Evolutionary conservation across 257 asterid species (phyloP).

Genomic region (Ilex aquifolium): DNA sequence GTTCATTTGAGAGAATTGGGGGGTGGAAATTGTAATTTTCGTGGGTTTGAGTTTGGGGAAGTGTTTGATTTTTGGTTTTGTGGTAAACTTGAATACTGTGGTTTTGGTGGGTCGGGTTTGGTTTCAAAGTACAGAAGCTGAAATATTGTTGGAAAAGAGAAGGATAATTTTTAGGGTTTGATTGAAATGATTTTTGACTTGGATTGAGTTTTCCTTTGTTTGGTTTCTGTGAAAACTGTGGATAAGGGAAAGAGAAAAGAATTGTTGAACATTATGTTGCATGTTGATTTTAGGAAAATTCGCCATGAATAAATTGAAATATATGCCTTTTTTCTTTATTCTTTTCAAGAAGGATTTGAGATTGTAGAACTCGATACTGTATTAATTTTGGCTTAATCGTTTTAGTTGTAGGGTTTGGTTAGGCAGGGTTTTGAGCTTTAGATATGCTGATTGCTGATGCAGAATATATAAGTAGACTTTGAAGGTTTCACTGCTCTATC

Average conservation of each 20-base stretch:
- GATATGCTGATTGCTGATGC: constrained; percentile 42
- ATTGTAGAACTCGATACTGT: not conserved
- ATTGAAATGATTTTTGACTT: not conserved
- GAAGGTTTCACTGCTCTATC: constrained; percentile 10
- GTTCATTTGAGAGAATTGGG: not conserved
- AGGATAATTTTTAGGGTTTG: not conserved
- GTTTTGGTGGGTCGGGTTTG: not conserved
- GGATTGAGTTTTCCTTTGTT: not conserved
- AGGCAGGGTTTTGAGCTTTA: constrained; percentile 21
- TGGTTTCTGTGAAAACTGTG: not conserved
- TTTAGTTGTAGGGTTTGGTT: constrained; percentile 17
- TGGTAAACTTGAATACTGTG: not conserved
- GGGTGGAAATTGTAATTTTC: not conserved
- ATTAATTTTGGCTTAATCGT: not conserved
- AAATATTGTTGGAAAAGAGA: not conserved
- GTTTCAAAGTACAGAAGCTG: not conserved
- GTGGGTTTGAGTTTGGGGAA: not conserved
- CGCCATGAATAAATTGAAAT: not conserved
- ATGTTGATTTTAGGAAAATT: not conserved
- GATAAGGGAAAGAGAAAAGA: not conserved
- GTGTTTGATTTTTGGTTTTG: not conserved
- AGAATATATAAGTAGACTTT: constrained; percentile 22
- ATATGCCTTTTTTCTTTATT: not conserved
- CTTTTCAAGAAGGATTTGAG: not conserved
- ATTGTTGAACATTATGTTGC: not conserved